Base-by-base conservation (phyloP, 352 stramenopile species). In the Blastocystis sp. region DNA sequence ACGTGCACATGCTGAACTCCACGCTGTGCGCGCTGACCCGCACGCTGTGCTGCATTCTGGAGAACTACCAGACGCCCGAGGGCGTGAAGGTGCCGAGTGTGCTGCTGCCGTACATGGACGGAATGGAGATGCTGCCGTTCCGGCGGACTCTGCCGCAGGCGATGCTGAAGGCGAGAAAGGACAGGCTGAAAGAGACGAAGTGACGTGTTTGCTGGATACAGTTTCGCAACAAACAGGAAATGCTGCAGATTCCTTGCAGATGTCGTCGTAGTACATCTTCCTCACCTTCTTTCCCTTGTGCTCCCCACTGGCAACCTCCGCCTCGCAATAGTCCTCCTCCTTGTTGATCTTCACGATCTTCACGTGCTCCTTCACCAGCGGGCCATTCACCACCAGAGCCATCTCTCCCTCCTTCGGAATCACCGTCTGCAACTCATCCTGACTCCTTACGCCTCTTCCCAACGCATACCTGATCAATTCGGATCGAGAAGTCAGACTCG, bases 21-120 rank as follows among this genome's bases (percentile, higher is more conserved):
- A 99, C 97, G 60, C 92, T 99, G 14, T 98, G 96, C 90, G 97
- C 97, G 60, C 98, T 96, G 56, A 98, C 96, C 80, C 94, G 97
- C 74, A 98, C 96, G 40, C 97, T 99, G 81, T 99, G 96, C 90
- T 98, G 95, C 92, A 94, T 99, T 84, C 92, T 99, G 89, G 97
- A 99, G 92, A 99, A 98, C 91, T 98, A 94, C 92, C 97, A 99
- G 92, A 88, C 78, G 48, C 19, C 21, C 7, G 77, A 87, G 23
- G 77, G 77, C 3, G n/a, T 76, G 19, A 28, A 77, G 84, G 95
- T 99, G 23, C 97, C 97, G 4, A 94, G 98, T 90, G 95, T 98
- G 61, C 93, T 99, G 48, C 92, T 98, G 82, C 96, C 96, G 7
- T 99, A 96, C 91, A 98, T 98, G 95, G 96, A 95, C 45, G 96